These are phyloP conservation scores for Laguncularia racemosa DNA, from an alignment of 345 rosid genomes.

Conservation along the genomic window DNA sequence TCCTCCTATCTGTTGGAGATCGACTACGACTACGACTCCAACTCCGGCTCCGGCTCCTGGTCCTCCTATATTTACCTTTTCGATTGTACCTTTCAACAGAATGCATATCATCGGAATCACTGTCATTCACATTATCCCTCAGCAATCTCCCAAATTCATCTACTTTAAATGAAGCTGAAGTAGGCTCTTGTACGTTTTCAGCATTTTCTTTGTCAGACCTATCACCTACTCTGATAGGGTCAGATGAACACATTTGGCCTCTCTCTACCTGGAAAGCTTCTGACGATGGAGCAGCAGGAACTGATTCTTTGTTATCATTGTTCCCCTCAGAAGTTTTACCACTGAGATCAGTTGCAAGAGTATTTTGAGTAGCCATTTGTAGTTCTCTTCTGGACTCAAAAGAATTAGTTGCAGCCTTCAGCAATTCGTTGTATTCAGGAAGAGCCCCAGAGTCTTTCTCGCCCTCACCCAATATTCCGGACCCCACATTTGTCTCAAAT, in stretches of 20 bases:
- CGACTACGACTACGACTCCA: slow-evolving; percentile 26
- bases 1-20: slow-evolving; percentile 38
- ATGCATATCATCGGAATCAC: slow-evolving; percentile 44
- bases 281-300: slow-evolving; percentile 9
- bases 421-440: slow-evolving; percentile 10
- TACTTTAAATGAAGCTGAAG: slow-evolving; percentile 27
- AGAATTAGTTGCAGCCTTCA: slow-evolving; percentile 3
- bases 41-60: slow-evolving; percentile 12
- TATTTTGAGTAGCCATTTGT: slow-evolving; percentile 12
- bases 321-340: slow-evolving; percentile 12
- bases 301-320: slow-evolving; percentile 6
- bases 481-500: slow-evolving; percentile 9
- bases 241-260: slow-evolving; percentile 11
- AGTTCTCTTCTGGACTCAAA: slow-evolving; percentile 10
- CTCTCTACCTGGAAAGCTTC: slow-evolving; percentile 18
- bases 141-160: slow-evolving; percentile 57
- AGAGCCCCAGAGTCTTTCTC: slow-evolving; percentile 11
- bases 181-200: slow-evolving; percentile 15
- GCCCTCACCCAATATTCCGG: slow-evolving; percentile 7
- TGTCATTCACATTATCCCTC: slow-evolving; percentile 47
- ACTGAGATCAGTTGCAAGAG: slow-evolving; percentile 9
- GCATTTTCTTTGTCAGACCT: slow-evolving; percentile 20
- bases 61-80: slow-evolving; percentile 20
- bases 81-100: slow-evolving; percentile 19
- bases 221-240: slow-evolving; percentile 9